These are phyloP conservation scores for Ganoderma sp. DNA, from an alignment of 1,284 basidiomycete genomes.

Conservation along the genomic window DNA sequence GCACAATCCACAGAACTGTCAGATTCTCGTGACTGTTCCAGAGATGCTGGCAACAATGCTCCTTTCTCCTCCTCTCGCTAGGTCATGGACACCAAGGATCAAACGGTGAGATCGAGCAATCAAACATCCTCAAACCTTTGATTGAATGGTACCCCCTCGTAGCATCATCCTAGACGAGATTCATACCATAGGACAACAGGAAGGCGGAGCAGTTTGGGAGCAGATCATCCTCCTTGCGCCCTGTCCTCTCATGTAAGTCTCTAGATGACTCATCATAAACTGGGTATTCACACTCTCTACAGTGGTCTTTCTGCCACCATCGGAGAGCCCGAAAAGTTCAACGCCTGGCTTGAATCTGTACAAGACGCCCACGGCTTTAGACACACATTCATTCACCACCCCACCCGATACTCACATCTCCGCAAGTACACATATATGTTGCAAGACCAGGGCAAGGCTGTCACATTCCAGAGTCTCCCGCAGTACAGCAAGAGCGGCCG, in stretches of 20 bases:
- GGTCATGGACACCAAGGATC: constrained; percentile 64
- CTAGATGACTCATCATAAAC: constrained; percentile 16
- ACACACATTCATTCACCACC: constrained; percentile 65
- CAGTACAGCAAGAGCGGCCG: constrained; percentile 45
- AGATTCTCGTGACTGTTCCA: constrained; percentile 75
- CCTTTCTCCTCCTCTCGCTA: constrained; percentile 66
- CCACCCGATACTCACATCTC: constrained; percentile 73
- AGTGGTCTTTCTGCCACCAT: constrained; percentile 76
- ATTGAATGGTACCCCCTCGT: neutral
- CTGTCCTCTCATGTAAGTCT: constrained; percentile 67
- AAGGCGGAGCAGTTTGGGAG: constrained; percentile 74
- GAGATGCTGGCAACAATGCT: constrained; percentile 73
- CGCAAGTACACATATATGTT: constrained; percentile 66
- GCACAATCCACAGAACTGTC: constrained; percentile 67
- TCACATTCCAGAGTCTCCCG: constrained; percentile 48
- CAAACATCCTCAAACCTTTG: neutral
- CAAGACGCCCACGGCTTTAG: constrained; percentile 62
- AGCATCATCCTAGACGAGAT: constrained; percentile 79
- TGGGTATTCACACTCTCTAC: constrained; percentile 1
- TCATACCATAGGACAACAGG: constrained; percentile 71
- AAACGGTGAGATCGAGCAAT: constrained; percentile 51
- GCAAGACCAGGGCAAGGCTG: constrained; percentile 30
- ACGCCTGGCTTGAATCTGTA: constrained; percentile 65
- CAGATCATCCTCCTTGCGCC: constrained; percentile 68
- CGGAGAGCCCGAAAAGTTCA: constrained; percentile 68